phyloP scores from a whole-genome alignment of 2,329 filamentous ascomycete genomes.

The Metarhizium robertsii region DNA sequence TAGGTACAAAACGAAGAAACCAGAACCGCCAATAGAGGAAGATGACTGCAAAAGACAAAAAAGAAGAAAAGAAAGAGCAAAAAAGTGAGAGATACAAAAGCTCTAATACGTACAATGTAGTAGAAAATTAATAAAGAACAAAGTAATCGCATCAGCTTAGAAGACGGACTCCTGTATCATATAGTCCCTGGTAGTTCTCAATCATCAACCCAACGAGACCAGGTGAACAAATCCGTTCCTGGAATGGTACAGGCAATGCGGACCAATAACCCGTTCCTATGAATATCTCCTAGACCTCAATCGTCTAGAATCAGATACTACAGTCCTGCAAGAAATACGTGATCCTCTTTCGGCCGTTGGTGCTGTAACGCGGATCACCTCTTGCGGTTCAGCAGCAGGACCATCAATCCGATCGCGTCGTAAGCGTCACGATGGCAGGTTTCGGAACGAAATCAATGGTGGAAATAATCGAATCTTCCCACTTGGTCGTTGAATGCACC shows the following conservation, averaged over 20 bases:
- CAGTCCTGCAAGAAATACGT: conserved; percentile 3
- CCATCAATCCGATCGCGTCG: neutral
- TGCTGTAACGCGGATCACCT: neutral
- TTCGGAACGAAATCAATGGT: neutral
- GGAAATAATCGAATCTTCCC: neutral
- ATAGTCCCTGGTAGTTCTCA: conserved; percentile 5
- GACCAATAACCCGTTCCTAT: neutral
- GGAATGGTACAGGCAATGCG: conserved; percentile 6
- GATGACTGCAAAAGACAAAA: conserved; percentile 17
- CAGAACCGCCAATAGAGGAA: conserved; percentile 3
- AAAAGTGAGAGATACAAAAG: conserved; percentile 26
- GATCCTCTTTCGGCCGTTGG: neutral
- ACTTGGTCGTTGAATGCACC: neutral
- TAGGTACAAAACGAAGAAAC: conserved; percentile 3
- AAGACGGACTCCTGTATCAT: conserved; percentile 1
- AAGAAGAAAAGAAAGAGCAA: conserved; percentile 20
- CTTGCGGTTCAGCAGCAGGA: neutral
- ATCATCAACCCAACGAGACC: conserved; percentile 5
- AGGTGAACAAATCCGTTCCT: conserved; percentile 1
- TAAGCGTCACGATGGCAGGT: neutral
- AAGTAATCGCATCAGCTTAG: conserved; percentile 4
- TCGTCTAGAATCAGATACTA: neutral
- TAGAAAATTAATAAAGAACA: conserved; percentile 4
- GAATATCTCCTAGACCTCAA: conserved; percentile 1
- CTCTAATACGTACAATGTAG: conserved; percentile 44